Percentiles rank a stretch among this genome's conserved stretches.
Conservation (phyloP, 805 yeast genomes). For the Candida krabiensis region DNA sequence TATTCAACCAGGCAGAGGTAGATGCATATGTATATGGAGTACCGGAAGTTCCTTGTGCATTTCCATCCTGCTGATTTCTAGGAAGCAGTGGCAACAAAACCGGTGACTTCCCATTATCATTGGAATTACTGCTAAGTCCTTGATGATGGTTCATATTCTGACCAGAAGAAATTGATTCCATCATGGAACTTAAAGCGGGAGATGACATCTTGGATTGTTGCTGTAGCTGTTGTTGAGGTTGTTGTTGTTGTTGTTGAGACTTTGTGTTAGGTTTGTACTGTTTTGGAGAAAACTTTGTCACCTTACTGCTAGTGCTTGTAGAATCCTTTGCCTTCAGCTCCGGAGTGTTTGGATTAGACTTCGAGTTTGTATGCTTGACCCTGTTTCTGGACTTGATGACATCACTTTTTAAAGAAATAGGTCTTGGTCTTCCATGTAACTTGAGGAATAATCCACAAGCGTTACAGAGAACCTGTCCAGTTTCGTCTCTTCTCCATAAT, state of each 20-base stretch:
- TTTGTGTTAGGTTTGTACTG: conserved; percentile 36
- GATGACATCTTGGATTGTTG: conserved; percentile 16
- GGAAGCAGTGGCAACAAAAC: conserved; percentile 42
- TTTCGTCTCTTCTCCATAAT: conserved; percentile 91
- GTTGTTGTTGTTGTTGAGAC: conserved; percentile 12
- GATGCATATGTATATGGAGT: conserved; percentile 30
- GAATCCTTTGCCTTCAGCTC: conserved; percentile 53
- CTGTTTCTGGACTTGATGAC: conserved; percentile 90
- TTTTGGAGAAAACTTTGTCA: conserved; percentile 36
- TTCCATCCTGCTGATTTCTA: conserved; percentile 29
- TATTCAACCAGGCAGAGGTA: conserved; percentile 29
- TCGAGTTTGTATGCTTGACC: conserved; percentile 51
- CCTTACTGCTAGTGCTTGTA: conserved; percentile 19
- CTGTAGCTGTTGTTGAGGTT: conserved; percentile 9
- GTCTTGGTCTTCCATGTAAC: conserved; percentile 90
- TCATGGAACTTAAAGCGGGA: conserved; percentile 17
- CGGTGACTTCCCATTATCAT: conserved; percentile 32
- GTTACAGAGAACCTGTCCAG: conserved; percentile 87
- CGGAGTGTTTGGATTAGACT: conserved; percentile 54
- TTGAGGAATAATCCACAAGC: conserved; percentile 91
- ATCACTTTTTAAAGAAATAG: conserved; percentile 87
- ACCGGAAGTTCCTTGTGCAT: conserved; percentile 23
- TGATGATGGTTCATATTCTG: conserved; percentile 4
- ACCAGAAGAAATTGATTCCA: conserved; percentile 12
- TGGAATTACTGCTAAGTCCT: conserved; percentile 7